Conservation (phyloP, 2,329 filamentous ascomycete species). For the Pseudogymnoascus sp. region DNA sequence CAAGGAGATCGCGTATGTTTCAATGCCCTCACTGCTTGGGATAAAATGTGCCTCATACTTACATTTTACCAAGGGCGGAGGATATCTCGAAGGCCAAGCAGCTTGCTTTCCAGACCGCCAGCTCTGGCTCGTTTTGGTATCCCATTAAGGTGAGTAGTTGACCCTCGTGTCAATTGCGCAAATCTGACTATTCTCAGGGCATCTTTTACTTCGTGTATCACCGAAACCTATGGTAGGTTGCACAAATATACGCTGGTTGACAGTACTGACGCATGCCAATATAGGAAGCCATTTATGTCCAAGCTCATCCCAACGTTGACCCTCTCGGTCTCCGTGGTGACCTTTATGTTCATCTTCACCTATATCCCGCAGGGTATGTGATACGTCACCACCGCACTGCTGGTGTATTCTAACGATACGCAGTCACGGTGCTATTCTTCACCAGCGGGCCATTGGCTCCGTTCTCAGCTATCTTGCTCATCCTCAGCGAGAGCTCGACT, state of each 20-base stretch:
- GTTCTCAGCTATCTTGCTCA: constrained; percentile 62
- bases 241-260: neutral
- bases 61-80: constrained; percentile 44
- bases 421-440: constrained; percentile 35
- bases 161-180: neutral
- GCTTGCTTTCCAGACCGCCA: constrained; percentile 60
- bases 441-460: constrained; percentile 69
- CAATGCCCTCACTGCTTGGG: neutral
- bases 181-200: constrained; percentile 35
- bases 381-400: neutral
- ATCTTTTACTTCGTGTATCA: constrained; percentile 53
- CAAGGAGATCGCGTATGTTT: constrained; percentile 29
- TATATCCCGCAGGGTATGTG: constrained; percentile 63
- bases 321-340: constrained; percentile 64
- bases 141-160: constrained; percentile 57
- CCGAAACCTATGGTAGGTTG: constrained; percentile 42
- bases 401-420: neutral
- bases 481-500: constrained; percentile 54
- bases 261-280: neutral
- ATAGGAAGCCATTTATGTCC: constrained; percentile 42
- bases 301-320: constrained; percentile 54
- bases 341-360: constrained; percentile 78
- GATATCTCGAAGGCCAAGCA: constrained; percentile 61
- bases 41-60: constrained; percentile 14
- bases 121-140: constrained; percentile 76